Percentiles rank a stretch among this genome's conserved stretches.
Conservation (phyloP, 164 flowering plant species). For the Euptelea pleiosperma region DNA sequence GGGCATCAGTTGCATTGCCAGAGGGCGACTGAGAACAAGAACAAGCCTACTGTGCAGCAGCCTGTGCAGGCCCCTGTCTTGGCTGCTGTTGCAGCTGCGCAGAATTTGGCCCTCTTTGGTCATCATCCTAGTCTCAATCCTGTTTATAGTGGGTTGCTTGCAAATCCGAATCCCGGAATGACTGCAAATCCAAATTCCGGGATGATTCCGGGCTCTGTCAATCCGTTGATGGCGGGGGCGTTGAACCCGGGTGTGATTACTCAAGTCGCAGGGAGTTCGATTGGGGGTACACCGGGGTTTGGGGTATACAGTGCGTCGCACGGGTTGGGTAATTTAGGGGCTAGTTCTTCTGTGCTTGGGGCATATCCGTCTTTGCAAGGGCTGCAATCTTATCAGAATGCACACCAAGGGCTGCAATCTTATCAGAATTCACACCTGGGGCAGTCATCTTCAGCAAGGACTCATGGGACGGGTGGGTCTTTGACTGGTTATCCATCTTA, state of each 20-base stretch:
- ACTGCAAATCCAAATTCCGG: too few relatives aligned
- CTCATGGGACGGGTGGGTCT: slow-evolving; percentile 23
- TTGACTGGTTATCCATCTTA: slow-evolving; percentile 30
- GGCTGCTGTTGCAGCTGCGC: slow-evolving; percentile 35
- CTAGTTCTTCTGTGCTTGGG: slow-evolving; percentile 23
- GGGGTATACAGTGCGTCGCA: slow-evolving; percentile 15
- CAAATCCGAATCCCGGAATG: slow-evolving; percentile 11
- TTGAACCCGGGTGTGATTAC: slow-evolving; percentile 17
- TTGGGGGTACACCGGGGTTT: slow-evolving; percentile 7
- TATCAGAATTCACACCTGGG: slow-evolving; percentile 26
- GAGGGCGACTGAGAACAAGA: slow-evolving; percentile 30
- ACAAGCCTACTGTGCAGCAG: slow-evolving; percentile 4
- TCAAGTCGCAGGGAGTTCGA: slow-evolving; percentile 10
- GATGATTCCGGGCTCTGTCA: slow-evolving; percentile 8
- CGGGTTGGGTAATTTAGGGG: slow-evolving; percentile 22
- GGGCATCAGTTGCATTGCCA: slow-evolving; percentile 47
- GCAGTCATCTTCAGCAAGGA: slow-evolving; percentile 17
- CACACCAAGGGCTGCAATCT: slow-evolving; percentile 24
- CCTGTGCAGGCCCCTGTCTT: slow-evolving; percentile 19
- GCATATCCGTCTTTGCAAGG: slow-evolving; percentile 20
- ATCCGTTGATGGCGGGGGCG: slow-evolving; percentile 26
- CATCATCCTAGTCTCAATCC: slow-evolving; percentile 33
- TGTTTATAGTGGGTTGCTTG: slow-evolving; percentile 27
- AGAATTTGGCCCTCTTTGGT: slow-evolving; percentile 27
- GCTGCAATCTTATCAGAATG: slow-evolving; percentile 22